Evolutionary conservation across 2,329 filamentous ascomycete species (phyloP).

Genomic region (Penicillium glabrum): DNA sequence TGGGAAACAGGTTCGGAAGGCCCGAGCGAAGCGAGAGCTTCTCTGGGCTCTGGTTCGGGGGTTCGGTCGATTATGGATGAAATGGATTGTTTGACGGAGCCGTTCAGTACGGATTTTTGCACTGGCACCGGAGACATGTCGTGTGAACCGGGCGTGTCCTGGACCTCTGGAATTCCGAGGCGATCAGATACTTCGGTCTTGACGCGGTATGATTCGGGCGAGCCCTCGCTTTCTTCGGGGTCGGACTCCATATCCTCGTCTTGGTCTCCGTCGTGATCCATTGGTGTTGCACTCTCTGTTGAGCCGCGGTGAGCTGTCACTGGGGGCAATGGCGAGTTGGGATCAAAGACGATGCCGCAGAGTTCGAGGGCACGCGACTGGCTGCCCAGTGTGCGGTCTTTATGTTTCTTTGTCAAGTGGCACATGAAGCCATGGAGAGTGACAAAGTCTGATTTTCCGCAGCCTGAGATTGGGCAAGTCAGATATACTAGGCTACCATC

Average conservation of each 20-base stretch:
- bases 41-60: conserved; percentile 25
- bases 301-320: conserved; percentile 34
- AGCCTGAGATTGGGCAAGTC: conserved; percentile 39
- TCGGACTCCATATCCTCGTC: conserved; percentile 34
- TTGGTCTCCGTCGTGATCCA: conserved; percentile 32
- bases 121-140: conserved; percentile 12
- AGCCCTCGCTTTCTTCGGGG: not conserved
- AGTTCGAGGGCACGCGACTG: conserved; percentile 42
- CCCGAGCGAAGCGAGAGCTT: conserved; percentile 20
- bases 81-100: conserved; percentile 40
- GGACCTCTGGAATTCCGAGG: conserved; percentile 15
- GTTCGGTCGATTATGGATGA: conserved; percentile 41
- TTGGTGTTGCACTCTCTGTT: conserved; percentile 31
- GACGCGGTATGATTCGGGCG: conserved; percentile 20
- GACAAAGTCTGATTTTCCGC: conserved; percentile 42
- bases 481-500: conserved; percentile 41
- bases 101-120: conserved; percentile 21
- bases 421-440: conserved; percentile 45
- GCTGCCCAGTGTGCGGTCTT: conserved; percentile 41
- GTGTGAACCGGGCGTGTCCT: conserved; percentile 9
- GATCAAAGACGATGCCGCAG: conserved; percentile 40
- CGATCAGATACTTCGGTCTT: conserved; percentile 31
- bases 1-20: conserved; percentile 24
- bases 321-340: conserved; percentile 37
- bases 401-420: conserved; percentile 44